Evolutionary conservation across 805 yeast genomes (phyloP).

Genomic region (Wickerhamiella hasegawae): DNA sequence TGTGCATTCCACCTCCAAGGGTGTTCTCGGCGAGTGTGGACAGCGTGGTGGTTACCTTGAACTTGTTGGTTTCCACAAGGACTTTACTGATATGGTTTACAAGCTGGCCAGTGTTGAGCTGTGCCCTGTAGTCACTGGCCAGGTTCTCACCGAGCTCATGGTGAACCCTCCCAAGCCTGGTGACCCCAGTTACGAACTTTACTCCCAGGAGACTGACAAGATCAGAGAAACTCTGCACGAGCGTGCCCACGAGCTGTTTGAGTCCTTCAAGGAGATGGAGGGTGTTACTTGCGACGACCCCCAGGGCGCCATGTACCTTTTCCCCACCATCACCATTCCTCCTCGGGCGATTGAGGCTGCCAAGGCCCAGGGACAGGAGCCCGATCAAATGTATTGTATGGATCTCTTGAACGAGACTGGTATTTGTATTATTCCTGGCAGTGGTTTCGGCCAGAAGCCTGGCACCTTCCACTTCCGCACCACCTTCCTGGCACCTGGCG

Average conservation of each 20-base stretch:
- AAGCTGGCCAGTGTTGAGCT: constrained; percentile 82
- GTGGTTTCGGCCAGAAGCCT: constrained; percentile 86
- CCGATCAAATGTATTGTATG: constrained; percentile 84
- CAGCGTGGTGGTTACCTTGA: constrained; percentile 99
- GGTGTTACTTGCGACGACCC: constrained; percentile 81
- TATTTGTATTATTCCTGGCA: constrained; percentile 93
- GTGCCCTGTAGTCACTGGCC: constrained; percentile 93
- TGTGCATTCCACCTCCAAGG: constrained; percentile 93
- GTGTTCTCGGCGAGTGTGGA: constrained; percentile 97
- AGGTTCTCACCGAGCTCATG: constrained; percentile 85
- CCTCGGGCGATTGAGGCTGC: constrained; percentile 50
- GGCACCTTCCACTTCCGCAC: constrained; percentile 91
- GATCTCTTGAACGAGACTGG: constrained; percentile 77
- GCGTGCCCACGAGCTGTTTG: constrained; percentile 49
- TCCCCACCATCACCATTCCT: constrained; percentile 62
- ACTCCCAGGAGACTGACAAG: constrained; percentile 40
- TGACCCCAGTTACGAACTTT: constrained; percentile 55
- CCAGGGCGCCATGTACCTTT: constrained; percentile 94
- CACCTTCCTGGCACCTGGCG: constrained; percentile 84
- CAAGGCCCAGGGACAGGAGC: constrained; percentile 32
- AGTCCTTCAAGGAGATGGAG: constrained; percentile 61
- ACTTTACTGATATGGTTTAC: constrained; percentile 52
- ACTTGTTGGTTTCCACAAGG: constrained; percentile 59
- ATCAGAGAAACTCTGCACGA: constrained; percentile 46
- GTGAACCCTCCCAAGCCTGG: constrained; percentile 76